Conservation (phyloP, 1,139 yeast genomes). For the Candida albicans region DNA sequence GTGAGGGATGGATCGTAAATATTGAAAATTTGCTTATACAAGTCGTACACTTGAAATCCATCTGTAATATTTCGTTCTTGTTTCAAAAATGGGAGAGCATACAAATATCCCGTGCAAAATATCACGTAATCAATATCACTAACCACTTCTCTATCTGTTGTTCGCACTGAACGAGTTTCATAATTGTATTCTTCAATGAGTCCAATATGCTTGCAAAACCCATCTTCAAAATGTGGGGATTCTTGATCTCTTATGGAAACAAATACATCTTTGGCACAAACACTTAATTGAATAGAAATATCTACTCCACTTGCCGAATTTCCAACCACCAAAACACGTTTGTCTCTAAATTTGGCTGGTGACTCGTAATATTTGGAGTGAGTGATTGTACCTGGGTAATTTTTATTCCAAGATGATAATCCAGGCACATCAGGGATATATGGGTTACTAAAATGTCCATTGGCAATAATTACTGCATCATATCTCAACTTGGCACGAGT, state of each 20-base stretch:
- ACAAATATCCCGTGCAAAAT: constrained; percentile 52
- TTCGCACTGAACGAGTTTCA: constrained; percentile 24
- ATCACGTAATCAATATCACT: constrained; percentile 37
- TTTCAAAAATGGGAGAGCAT: constrained; percentile 43
- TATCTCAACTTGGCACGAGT: constrained; percentile 21
- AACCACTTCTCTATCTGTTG: constrained; percentile 27
- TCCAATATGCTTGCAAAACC: constrained; percentile 23
- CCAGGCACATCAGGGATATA: constrained; percentile 46
- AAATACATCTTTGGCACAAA: constrained; percentile 38
- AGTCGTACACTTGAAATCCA: constrained; percentile 31
- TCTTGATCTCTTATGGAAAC: constrained; percentile 33
- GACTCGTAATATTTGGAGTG: constrained; percentile 47
- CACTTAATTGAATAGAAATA: constrained; percentile 44
- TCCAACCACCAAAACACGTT: constrained; percentile 50
- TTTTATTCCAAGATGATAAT: constrained; percentile 35
- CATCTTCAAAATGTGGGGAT: constrained; percentile 13
- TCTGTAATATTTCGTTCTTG: constrained; percentile 24
- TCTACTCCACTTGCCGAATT: constrained; percentile 50
- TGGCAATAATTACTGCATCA: constrained; percentile 48
- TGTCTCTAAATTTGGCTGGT: constrained; percentile 28
- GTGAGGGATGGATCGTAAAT: constrained; percentile 45
- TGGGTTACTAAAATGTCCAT: constrained; percentile 51
- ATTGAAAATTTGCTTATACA: constrained; percentile 47
- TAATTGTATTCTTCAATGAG: constrained; percentile 31
- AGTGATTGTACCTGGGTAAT: constrained; percentile 30